Base-by-base conservation (phyloP, 2,329 filamentous ascomycete species). In the Trichoderma endophyticum region DNA sequence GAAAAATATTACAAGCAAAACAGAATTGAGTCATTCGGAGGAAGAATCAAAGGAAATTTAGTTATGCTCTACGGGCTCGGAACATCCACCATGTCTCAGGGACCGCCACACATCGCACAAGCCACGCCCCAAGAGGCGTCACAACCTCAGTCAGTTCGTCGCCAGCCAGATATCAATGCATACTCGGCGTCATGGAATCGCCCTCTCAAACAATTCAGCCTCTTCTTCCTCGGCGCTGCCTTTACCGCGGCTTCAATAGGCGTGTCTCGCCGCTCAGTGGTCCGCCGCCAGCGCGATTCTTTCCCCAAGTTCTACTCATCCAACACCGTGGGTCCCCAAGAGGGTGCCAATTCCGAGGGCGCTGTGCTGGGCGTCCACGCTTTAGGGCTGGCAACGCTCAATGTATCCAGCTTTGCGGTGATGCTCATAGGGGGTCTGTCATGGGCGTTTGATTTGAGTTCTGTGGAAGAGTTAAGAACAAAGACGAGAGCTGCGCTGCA, bases 311-410 rank as follows among this genome's bases (percentile, higher is more conserved):
- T 92, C 84, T 97, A 92, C 86, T 84, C 88, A 15, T 88, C 87
- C 59, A 91, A 88, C 80, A 89, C 75, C 18, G 71, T 74, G 5
- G 73, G 75, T 24, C 64, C 71, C 12, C 57, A 62, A 12, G 51
- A 69, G 11, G 64, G 57, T 21, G 32, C 26, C 60, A 30, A 24
- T 32, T 59, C 70, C 79, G 80, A 81, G 65, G 77, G 79, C 48
- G 73, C 80, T 65, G 80, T 92, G 51, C 91, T 98, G 74, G 95
- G 95, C 1, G 82, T 92, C 39, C 92, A 97, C 81, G 95, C 95
- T 0, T 84, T 99, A 26, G 92, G 91, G 63, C 84, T 98, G 43
- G 96, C 95, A 0, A 97, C 95, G 0, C 86, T 98, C 76, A 97
- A 97, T 77, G 93, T 96, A 14, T 78, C 90, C 36, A 92, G 91